Base-by-base conservation (phyloP, 345 rosid species). In the Corymbia maculata region DNA sequence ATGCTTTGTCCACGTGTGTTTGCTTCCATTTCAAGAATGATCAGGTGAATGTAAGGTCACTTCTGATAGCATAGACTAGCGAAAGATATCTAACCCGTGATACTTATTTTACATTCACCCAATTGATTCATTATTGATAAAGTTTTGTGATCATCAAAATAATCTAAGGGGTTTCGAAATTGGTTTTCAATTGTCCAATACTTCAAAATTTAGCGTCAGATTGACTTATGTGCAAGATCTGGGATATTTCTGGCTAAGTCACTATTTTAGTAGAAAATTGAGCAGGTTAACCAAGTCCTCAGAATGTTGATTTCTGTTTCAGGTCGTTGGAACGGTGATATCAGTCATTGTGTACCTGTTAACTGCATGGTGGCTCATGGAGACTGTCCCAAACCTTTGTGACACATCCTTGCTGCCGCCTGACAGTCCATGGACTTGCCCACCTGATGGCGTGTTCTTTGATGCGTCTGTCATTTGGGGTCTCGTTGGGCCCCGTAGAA, bases 351-450 rank as follows among this genome's bases (percentile, higher is more conserved):
- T 93, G 4, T 95, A 95, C 94, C 91, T 91, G 6, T 22, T 88
- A 52, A 95, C 98, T 17, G 99, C 99, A 21, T 97, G 99, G 99
- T 94, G 95, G 97, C 91, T 96, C 86, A 97, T 97, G 99, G 95
- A 49, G 51, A 89, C 90, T 3, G 85, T 96, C 82, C 96, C 99
- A 7, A 75, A 96, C 93, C 93, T 97, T 28, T 97, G 97, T 55
- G 95, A 94, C 89, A 89, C 61, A n/a, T 22, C 88, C 68, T 51
- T 88, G 86, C 92, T 96, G 87, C 96, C 97, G 30, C 68, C 80
- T 8, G 93, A 91, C 68, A 96, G 97, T 88, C 94, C 96, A 15
- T 96, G 99, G 98, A 95, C 91, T 22, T 97, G 99, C 88, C 98
- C 96, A 0, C 90, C 91, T 92, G 98, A 96, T 84, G 87, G 84